Base-by-base conservation (phyloP, 495 filamentous ascomycete genomes). In the Neurospora tetraspora region DNA sequence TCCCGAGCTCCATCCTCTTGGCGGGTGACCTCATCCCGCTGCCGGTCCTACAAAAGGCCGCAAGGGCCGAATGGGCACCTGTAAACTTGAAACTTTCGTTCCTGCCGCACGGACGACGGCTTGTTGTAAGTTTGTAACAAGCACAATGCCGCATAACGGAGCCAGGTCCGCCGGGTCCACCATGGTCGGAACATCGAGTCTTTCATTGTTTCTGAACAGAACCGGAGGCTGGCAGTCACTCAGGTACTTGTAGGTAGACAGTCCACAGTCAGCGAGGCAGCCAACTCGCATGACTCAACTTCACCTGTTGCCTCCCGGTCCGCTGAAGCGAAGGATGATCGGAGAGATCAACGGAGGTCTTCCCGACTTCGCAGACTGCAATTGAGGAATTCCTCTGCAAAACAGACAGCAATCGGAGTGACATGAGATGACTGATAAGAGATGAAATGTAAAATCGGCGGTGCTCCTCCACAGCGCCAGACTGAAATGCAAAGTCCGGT, bases 21-120 rank as follows among this genome's bases (percentile, higher is more conserved):
- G 53, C 69, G 71, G 69, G 68, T 73, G 69, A 73, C 45, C 74
- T 74, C 45, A 75, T 39, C 69, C 69, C 53, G 14, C 43, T 70
- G 43, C 42, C 71, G 59, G 71, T 16, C 45, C 42, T 73, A 38
- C n/a, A 20, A 65, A 18, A 14, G 53, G 12, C 23, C 53, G 23
- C 23, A 61, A 23, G 39, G 23, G 20, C 36, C 31, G 70, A 39
- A 39, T 42, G 23, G 18, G n/a, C 69, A 31, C 70, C 27, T 36
- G 40, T 47, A 71, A 42, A 71, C 42, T 39, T 31, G 20, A 71
- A 27, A 71, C 70, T 71, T 36, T n/a, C 53, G 27, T 34, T 23
- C 20, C 43, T 47, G 37, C 69, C 69, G 39, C 38, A 39, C 70
- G 34, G 20, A 47, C 73, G 71, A 72, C 38, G 72, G 70, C 3